phyloP scores from a whole-genome alignment of 495 filamentous ascomycete species.

The Friedmanniomyces simplex region DNA sequence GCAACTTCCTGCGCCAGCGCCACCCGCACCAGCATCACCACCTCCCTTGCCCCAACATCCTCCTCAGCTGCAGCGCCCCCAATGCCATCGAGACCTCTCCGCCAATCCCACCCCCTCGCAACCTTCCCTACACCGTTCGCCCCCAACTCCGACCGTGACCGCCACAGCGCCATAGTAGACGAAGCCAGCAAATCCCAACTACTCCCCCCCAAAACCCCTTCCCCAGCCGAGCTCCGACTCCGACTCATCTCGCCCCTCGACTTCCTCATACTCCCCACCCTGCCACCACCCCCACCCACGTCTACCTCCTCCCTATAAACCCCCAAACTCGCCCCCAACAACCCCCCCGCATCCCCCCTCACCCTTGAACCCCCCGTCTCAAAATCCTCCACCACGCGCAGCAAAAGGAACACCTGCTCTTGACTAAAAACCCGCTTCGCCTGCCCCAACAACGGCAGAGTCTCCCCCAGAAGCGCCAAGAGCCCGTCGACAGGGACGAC shows the following conservation, averaged over 20 bases:
- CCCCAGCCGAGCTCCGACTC: background rate
- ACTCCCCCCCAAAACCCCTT: conserved; percentile 4
- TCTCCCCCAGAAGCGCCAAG: conserved; percentile 74
- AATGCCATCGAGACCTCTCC: conserved; percentile 47
- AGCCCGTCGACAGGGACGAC: conserved; percentile 79
- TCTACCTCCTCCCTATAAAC: conserved; percentile 40
- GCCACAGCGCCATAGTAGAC: conserved; percentile 25
- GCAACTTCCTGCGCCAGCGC: conserved; percentile 63
- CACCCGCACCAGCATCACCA: conserved; percentile 60
- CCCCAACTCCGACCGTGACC: no score
- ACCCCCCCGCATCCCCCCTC: conserved; percentile 57
- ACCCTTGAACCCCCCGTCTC: conserved; percentile 63
- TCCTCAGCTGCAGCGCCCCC: conserved; percentile 47
- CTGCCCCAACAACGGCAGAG: conserved; percentile 59
- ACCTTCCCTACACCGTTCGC: conserved; percentile 23
- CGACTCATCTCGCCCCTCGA: conserved; percentile 37
- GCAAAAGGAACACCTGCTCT: conserved; percentile 60
- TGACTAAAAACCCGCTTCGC: conserved; percentile 43
- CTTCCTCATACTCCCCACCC: conserved; percentile 4
- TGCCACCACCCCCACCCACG: background rate
- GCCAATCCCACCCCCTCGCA: conserved; percentile 80
- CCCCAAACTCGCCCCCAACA: conserved; percentile 51
- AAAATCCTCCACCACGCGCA: conserved; percentile 74
- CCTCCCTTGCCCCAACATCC: conserved; percentile 49
- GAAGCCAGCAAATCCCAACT: conserved; percentile 9